Base-by-base conservation (phyloP, 345 rosid species). In the Theobroma cacao region DNA sequence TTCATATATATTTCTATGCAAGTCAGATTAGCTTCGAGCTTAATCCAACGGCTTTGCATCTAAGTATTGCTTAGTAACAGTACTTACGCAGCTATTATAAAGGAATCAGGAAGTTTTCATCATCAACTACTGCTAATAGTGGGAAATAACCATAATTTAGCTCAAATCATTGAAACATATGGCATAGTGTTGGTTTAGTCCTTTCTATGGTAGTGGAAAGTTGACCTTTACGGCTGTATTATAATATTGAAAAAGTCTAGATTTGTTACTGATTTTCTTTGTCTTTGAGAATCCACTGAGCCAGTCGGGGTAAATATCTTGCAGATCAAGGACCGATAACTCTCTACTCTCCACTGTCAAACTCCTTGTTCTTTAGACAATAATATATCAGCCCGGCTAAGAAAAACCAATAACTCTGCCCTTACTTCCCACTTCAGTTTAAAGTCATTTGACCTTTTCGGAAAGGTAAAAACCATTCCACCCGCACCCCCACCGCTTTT, bases 61-160 rank as follows among this genome's bases (percentile, higher is more conserved):
- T 65, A n/a, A n/a, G n/a, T n/a, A 22, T 38, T 64, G 47, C 28
- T 58, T 8, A 64, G 28, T 22, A 36, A 10, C 26, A 64, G 0
- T n/a, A n/a, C n/a, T 36, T 20, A 63, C 7, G 34, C 10, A 20
- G 6, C 31, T 4, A 38, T 26, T 26, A 26, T 7, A 26, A 58
- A 58, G 17, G 18, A 12, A 58, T 0, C 33, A 58, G 63, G 26
- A 58, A 13, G 38, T 60, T 59, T 58, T 60, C 36, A 60, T 28
- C 13, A 14, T 4, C 3, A 26, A 4, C 17, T 47, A 30, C 58
- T 17, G 58, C 3, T 47, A 7, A 18, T 47, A 70, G 38, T 70
- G 58, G 59, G 14, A 70, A 70, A 30, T 70, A 70, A 70, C 58
- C 74, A 47, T 70, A 47, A 47, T 69, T 28, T 69, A 69, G 58